Base-by-base conservation (phyloP, 2,329 filamentous ascomycete genomes). In the Cladobotryum mycophilum region DNA sequence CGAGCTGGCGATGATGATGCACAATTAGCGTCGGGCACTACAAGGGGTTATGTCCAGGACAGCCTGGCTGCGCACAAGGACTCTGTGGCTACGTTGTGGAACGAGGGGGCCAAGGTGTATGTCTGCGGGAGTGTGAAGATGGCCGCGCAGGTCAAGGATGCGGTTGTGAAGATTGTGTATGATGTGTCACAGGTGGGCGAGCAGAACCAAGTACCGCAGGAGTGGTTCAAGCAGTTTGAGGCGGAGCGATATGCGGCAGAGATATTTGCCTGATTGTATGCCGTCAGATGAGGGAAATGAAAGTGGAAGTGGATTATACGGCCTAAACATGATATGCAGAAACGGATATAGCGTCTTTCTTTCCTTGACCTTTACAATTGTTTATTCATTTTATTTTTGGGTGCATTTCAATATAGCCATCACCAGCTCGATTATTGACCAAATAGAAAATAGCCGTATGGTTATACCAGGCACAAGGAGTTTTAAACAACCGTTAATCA, bases 71-170 rank as follows among this genome's bases (percentile, higher is more conserved):
- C 43, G 3, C 62, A 72, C 43, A 50, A 61, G 5, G 57, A 55
- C 5, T 63, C 66, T 4, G 53, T 71, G 5, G 49, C 55, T 42
- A 53, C 41, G n/a, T 55, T 71, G 37, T 73, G 70, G 70, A 53
- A 62, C 9, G 12, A 44, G 8, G 68, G 67, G 0, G 67, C 80
- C 1, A 76, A 77, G 59, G 65, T 84, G 4, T 86, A 78, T 60
- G 78, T 86, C 0, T 86, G 83, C 59, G 83, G 84, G 0, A 48
- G 49, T 12, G 45, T 52, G 20, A 52, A 30, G 17, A 48, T 52
- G 49, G 49, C 49, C 14, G 41, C 49, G 2, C 38, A 41, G 1
- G 49, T 52, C 3, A 52, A 52, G 4, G 49, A 52, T 14, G 14
- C 37, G 9, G 49, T 52, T 7, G 36, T 36, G 18, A 40, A 48